Conservation (phyloP, 2,329 filamentous ascomycete species). For the Diaporthe amygdali region DNA sequence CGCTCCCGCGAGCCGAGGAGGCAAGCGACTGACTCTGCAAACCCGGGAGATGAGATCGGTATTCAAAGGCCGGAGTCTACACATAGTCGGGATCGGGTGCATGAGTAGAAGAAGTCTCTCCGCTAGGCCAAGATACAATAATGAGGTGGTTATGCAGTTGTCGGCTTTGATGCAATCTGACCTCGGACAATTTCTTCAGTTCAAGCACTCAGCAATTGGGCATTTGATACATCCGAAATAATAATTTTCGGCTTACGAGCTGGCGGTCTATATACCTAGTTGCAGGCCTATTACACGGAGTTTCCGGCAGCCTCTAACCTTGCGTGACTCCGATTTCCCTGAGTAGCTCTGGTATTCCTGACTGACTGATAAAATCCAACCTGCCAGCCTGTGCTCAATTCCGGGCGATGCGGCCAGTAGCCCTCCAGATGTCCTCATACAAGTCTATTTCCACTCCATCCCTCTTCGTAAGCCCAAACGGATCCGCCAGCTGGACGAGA, state of each 20-base stretch:
- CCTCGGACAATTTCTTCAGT: not conserved
- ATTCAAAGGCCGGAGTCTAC: not conserved
- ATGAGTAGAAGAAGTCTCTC: not conserved
- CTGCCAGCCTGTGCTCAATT: not conserved
- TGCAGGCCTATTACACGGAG: no score
- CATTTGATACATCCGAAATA: no score
- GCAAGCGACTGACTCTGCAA: not conserved
- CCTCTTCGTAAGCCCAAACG: conserved; percentile 5
- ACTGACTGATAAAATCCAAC: no score
- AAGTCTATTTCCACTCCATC: not conserved
- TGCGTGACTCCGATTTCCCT: no score
- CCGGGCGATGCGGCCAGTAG: not conserved
- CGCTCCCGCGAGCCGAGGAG: not conserved
- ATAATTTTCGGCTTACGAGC: not conserved
- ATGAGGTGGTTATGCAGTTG: not conserved
- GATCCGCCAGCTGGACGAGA: conserved; percentile 5
- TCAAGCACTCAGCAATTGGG: not conserved
- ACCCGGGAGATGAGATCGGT: not conserved
- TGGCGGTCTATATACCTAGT: not conserved
- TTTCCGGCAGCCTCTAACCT: no score
- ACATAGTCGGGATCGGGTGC: not conserved
- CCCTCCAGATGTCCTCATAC: not conserved
- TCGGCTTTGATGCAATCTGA: not conserved
- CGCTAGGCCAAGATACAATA: not conserved
- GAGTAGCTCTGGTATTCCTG: no score